Evolutionary conservation across 2,329 filamentous ascomycete genomes (phyloP), one percentile per base, ranked within the genome.

Genomic region (Apiospora sp.): DNA sequence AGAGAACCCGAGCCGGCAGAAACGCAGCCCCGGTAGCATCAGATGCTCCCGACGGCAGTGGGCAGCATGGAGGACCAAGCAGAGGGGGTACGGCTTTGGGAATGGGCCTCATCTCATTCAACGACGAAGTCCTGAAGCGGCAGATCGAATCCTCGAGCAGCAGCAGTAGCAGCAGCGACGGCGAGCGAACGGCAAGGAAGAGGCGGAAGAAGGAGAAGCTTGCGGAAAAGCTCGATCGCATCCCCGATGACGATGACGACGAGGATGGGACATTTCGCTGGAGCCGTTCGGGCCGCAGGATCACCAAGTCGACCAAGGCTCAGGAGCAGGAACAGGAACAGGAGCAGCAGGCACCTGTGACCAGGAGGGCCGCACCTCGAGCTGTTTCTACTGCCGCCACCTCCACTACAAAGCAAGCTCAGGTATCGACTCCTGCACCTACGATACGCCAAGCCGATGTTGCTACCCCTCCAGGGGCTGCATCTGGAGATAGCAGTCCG

Each of bases 141-240:
- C 58, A 64, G 34, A 41, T 64, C 4, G 58, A 64, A 19, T 64
- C 58, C 34, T 64, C 58, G 34, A n/a, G 34, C 58, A 64, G 58
- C 34, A 61, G 30, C 30, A 64, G 58, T 12, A 61, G 30, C 10
- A 41, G 58, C 58, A 64, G 58, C 58, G 58, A 64, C 19, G 30
- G 22, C 19, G 58, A 64, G 19, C 58, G 58, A 34, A 64, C 58
- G 34, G 7, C 14, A 4, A 41, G 7, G 19, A 64, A 64, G 34
- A 64, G 41, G 58, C 58, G 7, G 19, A 64, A 64, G 34, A 64
- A 41, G 58, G 34, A 22, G 19, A 64, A 64, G 22, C 30, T 41
- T 19, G 34, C 58, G 4, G 34, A 64, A 2, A 34, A 19, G 41
- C 58, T 64, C 34, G 58, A 64, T 34, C 58, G 58, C 34, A 64